Percentiles rank a stretch among this genome's conserved stretches.
These are phyloP conservation scores for Aureobasidium musti DNA, from an alignment of 2,329 filamentous ascomycete genomes.

Conservation along the genomic window DNA sequence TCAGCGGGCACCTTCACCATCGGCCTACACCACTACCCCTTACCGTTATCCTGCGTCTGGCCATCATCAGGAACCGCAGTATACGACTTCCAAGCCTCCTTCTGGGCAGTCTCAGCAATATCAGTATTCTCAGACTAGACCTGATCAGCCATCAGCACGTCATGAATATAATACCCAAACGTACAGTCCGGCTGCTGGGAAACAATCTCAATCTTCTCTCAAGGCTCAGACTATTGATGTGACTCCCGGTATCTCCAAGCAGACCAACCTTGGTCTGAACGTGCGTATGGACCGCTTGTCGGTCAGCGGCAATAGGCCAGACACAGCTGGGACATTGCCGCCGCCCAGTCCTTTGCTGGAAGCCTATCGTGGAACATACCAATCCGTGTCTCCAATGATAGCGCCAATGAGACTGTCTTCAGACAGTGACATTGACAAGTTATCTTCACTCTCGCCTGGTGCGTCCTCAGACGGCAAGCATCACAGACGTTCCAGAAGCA, in stretches of 20 bases:
- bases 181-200: slow-evolving; percentile 26
- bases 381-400: slow-evolving; percentile 92
- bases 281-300: slow-evolving; percentile 51
- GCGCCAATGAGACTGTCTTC: slow-evolving; percentile 59
- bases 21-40: neutral
- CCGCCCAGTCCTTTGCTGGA: slow-evolving; percentile 85
- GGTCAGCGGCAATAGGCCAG: slow-evolving; percentile 50
- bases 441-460: slow-evolving; percentile 15
- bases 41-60: slow-evolving; percentile 1
- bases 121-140: neutral
- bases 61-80: neutral
- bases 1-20: neutral
- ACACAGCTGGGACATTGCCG: slow-evolving; percentile 51
- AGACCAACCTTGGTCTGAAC: slow-evolving; percentile 42
- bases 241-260: slow-evolving; percentile 41
- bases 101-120: slow-evolving; percentile 4
- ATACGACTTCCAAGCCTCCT: neutral
- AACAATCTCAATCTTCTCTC: neutral
- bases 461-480: slow-evolving; percentile 1
- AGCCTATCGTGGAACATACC: slow-evolving; percentile 90
- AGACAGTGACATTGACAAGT: slow-evolving; percentile 30
- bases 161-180: slow-evolving; percentile 50
- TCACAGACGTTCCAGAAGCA: slow-evolving; percentile 21
- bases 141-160: slow-evolving; percentile 40
- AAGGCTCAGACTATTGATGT: slow-evolving; percentile 47